A percentile compares a stretch with the other conserved stretches of the same genome.
Conservation (phyloP, 352 stramenopile species). For the Albugo laibachii region DNA sequence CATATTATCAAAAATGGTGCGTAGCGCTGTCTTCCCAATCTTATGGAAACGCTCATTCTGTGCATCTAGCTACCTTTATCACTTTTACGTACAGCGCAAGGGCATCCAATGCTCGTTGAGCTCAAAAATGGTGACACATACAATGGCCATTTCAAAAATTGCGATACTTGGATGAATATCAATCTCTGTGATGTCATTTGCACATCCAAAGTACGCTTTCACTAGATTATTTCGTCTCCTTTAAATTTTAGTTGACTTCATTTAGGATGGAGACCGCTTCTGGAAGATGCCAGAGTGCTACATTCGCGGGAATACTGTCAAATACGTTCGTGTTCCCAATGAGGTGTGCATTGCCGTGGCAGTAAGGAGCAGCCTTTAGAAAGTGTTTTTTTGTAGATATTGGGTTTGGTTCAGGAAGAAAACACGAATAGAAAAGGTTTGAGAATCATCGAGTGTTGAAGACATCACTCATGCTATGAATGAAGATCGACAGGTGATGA, state of each 20-base stretch:
- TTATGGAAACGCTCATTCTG: background rate
- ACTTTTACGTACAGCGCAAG: slow-evolving; percentile 88
- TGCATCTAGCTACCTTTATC: slow-evolving; percentile 83
- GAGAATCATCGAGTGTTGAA: slow-evolving; percentile 1
- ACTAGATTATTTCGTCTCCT: background rate
- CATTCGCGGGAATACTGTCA: slow-evolving; percentile 95
- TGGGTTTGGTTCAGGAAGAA: slow-evolving; percentile 91
- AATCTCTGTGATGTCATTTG: slow-evolving; percentile 98
- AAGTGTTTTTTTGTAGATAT: slow-evolving; percentile 20
- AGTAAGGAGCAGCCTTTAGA: background rate
- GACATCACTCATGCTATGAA: slow-evolving; percentile 1
- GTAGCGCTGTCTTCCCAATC: too few relatives aligned
- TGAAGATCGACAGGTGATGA: slow-evolving; percentile 46
- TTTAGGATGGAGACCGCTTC: slow-evolving; percentile 91
- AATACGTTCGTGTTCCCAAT: slow-evolving; percentile 96
- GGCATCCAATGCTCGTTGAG: slow-evolving; percentile 95
- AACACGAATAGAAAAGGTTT: slow-evolving; percentile 69
- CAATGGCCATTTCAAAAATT: slow-evolving; percentile 93
- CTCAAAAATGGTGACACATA: slow-evolving; percentile 98
- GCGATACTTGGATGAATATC: slow-evolving; percentile 99
- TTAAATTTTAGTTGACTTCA: background rate
- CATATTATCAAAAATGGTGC: too few relatives aligned
- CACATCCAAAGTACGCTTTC: slow-evolving; percentile 76
- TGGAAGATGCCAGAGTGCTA: slow-evolving; percentile 98
- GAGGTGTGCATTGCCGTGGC: slow-evolving; percentile 37